phyloP scores from a whole-genome alignment of 768 basidiomycete species.

The Glaciozyma antarctica region DNA sequence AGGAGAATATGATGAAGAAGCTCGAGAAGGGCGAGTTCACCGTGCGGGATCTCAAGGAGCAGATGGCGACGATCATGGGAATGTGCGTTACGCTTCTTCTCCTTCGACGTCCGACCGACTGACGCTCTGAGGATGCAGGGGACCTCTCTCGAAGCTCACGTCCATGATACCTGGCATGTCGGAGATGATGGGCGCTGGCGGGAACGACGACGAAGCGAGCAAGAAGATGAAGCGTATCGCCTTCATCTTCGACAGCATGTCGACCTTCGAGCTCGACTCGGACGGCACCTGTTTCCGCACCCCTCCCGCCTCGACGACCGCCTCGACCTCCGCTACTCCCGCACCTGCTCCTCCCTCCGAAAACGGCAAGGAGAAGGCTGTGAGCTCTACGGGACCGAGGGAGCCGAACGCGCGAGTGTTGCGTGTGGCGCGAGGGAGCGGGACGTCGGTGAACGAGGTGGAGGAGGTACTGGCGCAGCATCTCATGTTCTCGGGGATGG shows the following conservation, averaged over 20 bases:
- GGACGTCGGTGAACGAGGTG: conserved; percentile 92
- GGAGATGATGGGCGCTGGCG: conserved; percentile 68
- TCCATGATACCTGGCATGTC: conserved; percentile 98
- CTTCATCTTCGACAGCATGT: conserved; percentile 98
- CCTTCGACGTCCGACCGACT: not conserved
- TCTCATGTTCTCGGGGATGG: conserved; percentile 98
- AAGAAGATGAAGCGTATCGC: conserved; percentile 92
- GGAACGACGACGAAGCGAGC: conserved; percentile 77
- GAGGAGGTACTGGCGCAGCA: conserved; percentile 95
- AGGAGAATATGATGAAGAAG: conserved; percentile 97
- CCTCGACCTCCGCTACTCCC: not conserved
- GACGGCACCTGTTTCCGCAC: conserved; percentile 76
- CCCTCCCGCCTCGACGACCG: conserved; percentile 51
- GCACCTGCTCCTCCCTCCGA: not conserved
- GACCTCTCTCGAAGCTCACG: conserved; percentile 96
- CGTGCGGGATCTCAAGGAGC: conserved; percentile 95
- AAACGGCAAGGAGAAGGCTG: conserved; percentile 7
- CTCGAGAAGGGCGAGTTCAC: conserved; percentile 93
- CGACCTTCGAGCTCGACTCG: conserved; percentile 80
- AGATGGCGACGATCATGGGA: conserved; percentile 94
- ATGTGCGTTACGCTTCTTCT: conserved; percentile 55
- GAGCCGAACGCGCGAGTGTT: conserved; percentile 85
- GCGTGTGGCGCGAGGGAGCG: conserved; percentile 83
- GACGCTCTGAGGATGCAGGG: conserved; percentile 48
- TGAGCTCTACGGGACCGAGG: conserved; percentile 37